Conservation (phyloP, 805 yeast species). For the Barnettozyma pratensis region DNA sequence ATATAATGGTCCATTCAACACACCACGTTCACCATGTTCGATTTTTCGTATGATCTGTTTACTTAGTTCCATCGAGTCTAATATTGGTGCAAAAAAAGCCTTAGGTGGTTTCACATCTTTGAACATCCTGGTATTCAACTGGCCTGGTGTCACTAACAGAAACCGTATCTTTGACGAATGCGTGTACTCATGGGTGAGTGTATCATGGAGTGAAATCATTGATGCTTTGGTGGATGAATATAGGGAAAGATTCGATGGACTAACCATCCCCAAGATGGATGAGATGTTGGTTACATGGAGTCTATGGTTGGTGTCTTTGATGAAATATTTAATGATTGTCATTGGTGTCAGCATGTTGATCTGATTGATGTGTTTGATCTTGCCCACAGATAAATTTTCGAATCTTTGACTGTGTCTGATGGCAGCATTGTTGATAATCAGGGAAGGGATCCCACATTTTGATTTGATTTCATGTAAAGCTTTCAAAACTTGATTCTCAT, state of each 20-base stretch:
- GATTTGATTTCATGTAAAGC: slow-evolving; percentile 35
- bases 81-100: slow-evolving; percentile 69
- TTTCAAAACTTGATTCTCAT: slow-evolving; percentile 35
- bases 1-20: slow-evolving; percentile 66
- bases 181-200: slow-evolving; percentile 66
- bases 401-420: slow-evolving; percentile 50
- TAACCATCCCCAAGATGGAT: slow-evolving; percentile 71
- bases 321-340: slow-evolving; percentile 57
- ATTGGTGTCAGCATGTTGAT: slow-evolving; percentile 66
- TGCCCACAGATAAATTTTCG: slow-evolving; percentile 42
- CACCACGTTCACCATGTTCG: slow-evolving; percentile 62
- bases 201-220: slow-evolving; percentile 75
- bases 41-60: slow-evolving; percentile 46
- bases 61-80: slow-evolving; percentile 59
- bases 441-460: slow-evolving; percentile 50
- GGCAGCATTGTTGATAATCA: slow-evolving; percentile 83
- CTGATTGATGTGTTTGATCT: slow-evolving; percentile 51
- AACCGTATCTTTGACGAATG: slow-evolving; percentile 56
- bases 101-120: slow-evolving; percentile 72
- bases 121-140: slow-evolving; percentile 71
- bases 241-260: slow-evolving; percentile 71
- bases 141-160: slow-evolving; percentile 79
- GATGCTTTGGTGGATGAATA: slow-evolving; percentile 91
- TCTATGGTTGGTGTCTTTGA: slow-evolving; percentile 45
- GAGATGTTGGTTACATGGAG: slow-evolving; percentile 78